Base-by-base conservation (phyloP, 2,329 filamentous ascomycete species). In the Neofusicoccum kwambonambiense region DNA sequence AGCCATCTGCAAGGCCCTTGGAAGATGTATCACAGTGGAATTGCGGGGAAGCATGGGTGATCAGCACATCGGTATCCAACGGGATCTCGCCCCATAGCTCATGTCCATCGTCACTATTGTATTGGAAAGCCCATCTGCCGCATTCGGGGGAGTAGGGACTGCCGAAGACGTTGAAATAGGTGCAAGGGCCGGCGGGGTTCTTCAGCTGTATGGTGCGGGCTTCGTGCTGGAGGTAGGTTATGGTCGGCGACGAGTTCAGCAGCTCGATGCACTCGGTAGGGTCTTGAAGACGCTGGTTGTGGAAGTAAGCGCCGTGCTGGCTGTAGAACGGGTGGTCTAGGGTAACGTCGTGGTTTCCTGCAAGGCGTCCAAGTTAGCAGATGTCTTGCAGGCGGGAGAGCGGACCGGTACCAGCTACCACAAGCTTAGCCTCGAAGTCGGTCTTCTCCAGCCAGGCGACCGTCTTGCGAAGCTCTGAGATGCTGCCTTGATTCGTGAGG, bases 301-400 rank as follows among this genome's bases (percentile, higher is more conserved):
- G 86, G 70, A 88, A 86, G 61, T 79, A 78, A 1, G 72, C 70
- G 0, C 83, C 83, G 69, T 87, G 80, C 45, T 83, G 74, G 8
- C 76, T 70, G 72, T 87, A 89, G 73, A 90, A 91, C 3, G 79
- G 73, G n/a, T 78, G 69, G 71, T 92, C 90, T 6, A 93, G 83
- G 0, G 89, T 90, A 57, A 90, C 80, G 72, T 93, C 90, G 75
- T 93, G 90, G 72, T 93, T 93, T 34, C 90, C 89, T 89, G 68
- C 66, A 47, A 65, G 34, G 62, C 41, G 64, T 44, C 22, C 45
- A 15, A 50, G 45, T 52, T 54, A 66, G 61, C 37, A 39, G 60
- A 51, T 66, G 58, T 22, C 45, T 58, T 42, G 60, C 35, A 35
- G 37, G 15, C 42, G 47, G 41, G 6, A 34, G n/a, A 45, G 50